Evolutionary conservation across 192 early-diverging fungal genomes (phyloP), one percentile per base, ranked within the genome.

Genomic region (Entomortierella parvispora): DNA sequence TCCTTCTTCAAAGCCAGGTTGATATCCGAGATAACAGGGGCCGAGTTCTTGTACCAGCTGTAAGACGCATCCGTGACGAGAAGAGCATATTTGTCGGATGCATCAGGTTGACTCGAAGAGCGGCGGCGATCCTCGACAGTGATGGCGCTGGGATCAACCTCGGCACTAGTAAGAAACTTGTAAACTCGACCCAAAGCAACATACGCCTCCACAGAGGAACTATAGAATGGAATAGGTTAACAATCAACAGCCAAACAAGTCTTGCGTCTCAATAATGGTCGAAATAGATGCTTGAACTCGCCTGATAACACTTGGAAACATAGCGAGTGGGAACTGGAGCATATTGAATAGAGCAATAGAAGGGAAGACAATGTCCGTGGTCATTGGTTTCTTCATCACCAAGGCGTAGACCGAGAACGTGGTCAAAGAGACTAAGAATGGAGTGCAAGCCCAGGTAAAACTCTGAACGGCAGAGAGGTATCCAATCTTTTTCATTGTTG

Each of bases 271-370:
- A 46, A 4, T 23, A 29, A 59, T n/a, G 18, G 37, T 29, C 0
- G 9, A 18, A 18, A 45, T 17, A 11, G 11, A 3, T 6, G 26
- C 23, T 18, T 14, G 3, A 44, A 18, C 10, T 17, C 91, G 84
- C 29, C 89, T 89, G 44, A 99, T 91, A 12, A 97, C 90, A 33
- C 68, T 89, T 0, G 97, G 96, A 64, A 98, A 92, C 49, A 93
- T 87, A 32, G 86, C 50, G 9, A 97, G 82, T 48, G 97, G 95
- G 86, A 97, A 96, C 82, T 93, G 92, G 14, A 98, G 81, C 53
- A 96, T 75, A 82, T 96, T 96, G 88, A 99, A 97, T 11, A 99
- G 82, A 5, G 95, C 71, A 42, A 99, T 86, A 7, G 95, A 89
- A 4, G 95, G 92, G 76, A 98, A 98, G 0, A 93, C 91, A 63